Percentiles rank a stretch among this genome's conserved stretches.
These are phyloP conservation scores for Claviceps sorghi DNA, from an alignment of 2,329 filamentous ascomycete species.

Conservation along the genomic window DNA sequence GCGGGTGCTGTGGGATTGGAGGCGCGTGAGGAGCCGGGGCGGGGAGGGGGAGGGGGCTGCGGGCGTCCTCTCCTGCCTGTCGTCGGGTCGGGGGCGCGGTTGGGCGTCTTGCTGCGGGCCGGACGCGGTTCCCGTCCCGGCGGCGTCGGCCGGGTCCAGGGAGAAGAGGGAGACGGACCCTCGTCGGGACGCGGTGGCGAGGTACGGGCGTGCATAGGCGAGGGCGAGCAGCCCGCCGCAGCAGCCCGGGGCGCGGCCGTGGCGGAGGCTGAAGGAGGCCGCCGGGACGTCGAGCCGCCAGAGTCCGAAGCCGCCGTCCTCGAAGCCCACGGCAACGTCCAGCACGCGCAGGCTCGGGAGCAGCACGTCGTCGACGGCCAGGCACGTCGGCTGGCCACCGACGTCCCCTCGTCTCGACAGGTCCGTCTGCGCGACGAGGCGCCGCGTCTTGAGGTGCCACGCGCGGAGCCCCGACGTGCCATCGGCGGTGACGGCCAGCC, in stretches of 20 bases:
- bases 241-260: slow-evolving; percentile 45
- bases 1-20: slow-evolving; percentile 66
- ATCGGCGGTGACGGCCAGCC: slow-evolving; percentile 67
- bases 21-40: slow-evolving; percentile 50
- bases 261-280: slow-evolving; percentile 31
- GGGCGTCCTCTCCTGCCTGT: neutral
- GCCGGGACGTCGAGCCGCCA: slow-evolving; percentile 43
- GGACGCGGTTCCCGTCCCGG: neutral
- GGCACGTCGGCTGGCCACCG: slow-evolving; percentile 37
- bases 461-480: slow-evolving; percentile 53
- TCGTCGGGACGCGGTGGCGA: slow-evolving; percentile 62
- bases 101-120: neutral
- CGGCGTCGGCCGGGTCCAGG: slow-evolving; percentile 27
- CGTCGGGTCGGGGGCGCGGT: neutral
- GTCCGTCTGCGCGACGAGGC: slow-evolving; percentile 37
- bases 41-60: slow-evolving; percentile 9
- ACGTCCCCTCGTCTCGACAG: slow-evolving; percentile 16
- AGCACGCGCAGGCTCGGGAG: slow-evolving; percentile 28
- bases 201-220: slow-evolving; percentile 59
- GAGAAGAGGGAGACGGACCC: slow-evolving; percentile 66
- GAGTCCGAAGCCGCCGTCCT: slow-evolving; percentile 55
- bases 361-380: slow-evolving; percentile 47
- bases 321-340: slow-evolving; percentile 54
- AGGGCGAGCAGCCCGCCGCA: slow-evolving; percentile 55
- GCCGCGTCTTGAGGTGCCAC: slow-evolving; percentile 57